Evolutionary conservation across 176 grass and related monocot species (phyloP).

Genomic region (Rhynchospora breviuscula): DNA sequence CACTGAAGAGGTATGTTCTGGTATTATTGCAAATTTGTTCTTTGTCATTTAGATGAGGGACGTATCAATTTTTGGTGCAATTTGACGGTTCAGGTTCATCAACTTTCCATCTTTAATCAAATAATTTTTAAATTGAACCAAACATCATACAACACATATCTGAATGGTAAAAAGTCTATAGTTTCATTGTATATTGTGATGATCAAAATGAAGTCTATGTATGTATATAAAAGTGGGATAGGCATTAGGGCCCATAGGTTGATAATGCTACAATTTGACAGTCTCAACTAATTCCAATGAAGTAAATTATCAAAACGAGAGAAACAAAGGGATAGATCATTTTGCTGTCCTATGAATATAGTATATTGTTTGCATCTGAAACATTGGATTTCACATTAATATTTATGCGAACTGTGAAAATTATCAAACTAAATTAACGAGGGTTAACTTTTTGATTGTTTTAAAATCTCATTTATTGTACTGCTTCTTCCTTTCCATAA

Average conservation of each 20-base stretch:
- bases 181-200: neutral
- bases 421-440: no score
- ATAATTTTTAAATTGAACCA: no score
- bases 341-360: neutral
- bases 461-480: neutral
- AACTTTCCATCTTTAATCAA: neutral
- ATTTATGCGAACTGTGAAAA: no score
- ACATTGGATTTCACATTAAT: neutral
- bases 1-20: constrained; percentile 61
- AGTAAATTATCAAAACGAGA: neutral
- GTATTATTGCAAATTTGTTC: neutral
- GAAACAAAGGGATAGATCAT: neutral
- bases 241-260: neutral
- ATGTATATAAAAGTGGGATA: neutral
- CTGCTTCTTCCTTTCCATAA: neutral
- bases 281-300: neutral
- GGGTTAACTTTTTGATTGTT: neutral
- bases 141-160: no score
- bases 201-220: no score
- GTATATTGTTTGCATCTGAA: neutral
- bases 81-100: neutral
- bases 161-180: neutral
- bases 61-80: neutral
- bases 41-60: neutral
- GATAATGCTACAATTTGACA: neutral